Percentiles rank a stretch among this genome's conserved stretches.
phyloP scores from a whole-genome alignment of 352 stramenopile genomes.

The Aphanomyces stellatus region DNA sequence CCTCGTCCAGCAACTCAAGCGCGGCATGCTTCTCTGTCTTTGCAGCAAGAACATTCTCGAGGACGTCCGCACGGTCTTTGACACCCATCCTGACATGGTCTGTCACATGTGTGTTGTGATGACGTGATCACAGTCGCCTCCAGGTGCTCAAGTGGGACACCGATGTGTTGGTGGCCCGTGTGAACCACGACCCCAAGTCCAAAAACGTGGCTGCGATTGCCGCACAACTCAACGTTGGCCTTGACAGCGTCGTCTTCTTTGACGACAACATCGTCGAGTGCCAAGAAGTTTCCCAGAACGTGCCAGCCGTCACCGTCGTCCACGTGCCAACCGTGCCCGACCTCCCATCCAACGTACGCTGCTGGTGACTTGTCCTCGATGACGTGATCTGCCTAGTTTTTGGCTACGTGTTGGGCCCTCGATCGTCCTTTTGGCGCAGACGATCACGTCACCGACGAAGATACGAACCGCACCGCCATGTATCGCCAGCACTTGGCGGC shows the following conservation, averaged over 20 bases:
- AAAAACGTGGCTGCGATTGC: slow-evolving; percentile 45
- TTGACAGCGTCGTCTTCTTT: slow-evolving; percentile 64
- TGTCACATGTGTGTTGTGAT: slow-evolving; percentile 24
- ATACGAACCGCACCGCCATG: slow-evolving; percentile 37
- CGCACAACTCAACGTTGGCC: slow-evolving; percentile 42
- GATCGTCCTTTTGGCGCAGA: background rate
- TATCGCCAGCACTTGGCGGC: slow-evolving; percentile 48
- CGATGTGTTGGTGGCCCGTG: slow-evolving; percentile 38
- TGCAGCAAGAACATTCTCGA: slow-evolving; percentile 58
- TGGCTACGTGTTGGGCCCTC: slow-evolving; percentile 5
- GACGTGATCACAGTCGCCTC: background rate
- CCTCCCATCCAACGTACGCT: slow-evolving; percentile 24
- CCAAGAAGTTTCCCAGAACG: slow-evolving; percentile 36
- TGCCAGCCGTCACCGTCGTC: slow-evolving; percentile 46
- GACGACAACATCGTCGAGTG: slow-evolving; percentile 69
- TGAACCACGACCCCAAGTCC: slow-evolving; percentile 59
- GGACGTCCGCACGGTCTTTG: slow-evolving; percentile 49
- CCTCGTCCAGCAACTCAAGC: slow-evolving; percentile 33
- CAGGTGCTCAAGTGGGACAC: slow-evolving; percentile 36
- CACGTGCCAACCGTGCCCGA: slow-evolving; percentile 23
- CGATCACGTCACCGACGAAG: slow-evolving; percentile 30
- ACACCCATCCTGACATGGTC: slow-evolving; percentile 21
- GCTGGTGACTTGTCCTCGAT: slow-evolving; percentile 40
- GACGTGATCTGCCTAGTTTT: background rate
- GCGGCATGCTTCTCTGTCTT: slow-evolving; percentile 45